A percentile compares a stretch with the other conserved stretches of the same genome.
Conservation (phyloP, 2,329 filamentous ascomycete species). For the Zasmidium citrigriseum region DNA sequence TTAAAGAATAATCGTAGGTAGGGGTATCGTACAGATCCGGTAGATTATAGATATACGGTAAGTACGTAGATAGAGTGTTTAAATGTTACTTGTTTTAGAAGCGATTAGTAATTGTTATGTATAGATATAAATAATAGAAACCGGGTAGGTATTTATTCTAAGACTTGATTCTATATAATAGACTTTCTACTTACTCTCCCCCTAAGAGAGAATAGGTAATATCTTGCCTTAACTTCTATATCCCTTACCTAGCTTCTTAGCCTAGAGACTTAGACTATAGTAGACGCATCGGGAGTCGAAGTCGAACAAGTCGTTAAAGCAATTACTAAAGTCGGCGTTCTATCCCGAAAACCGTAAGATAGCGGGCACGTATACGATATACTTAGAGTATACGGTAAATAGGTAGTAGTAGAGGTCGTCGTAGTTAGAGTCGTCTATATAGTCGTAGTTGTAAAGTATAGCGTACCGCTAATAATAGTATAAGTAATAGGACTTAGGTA, state of each 20-base stretch:
- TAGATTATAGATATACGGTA: constrained; percentile 15
- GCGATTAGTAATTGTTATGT: neutral
- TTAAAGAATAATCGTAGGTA: constrained; percentile 19
- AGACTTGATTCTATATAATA: too few relatives aligned
- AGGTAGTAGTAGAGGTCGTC: neutral
- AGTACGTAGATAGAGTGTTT: constrained; percentile 17
- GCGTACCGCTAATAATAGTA: neutral
- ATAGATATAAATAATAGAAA: neutral
- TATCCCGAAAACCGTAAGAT: neutral
- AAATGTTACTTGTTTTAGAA: constrained; percentile 12
- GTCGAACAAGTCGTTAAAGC: neutral
- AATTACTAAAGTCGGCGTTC: neutral
- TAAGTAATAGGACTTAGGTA: neutral
- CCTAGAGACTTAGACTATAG: neutral
- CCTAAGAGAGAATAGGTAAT: too few relatives aligned
- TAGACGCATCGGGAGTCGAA: neutral
- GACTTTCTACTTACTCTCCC: too few relatives aligned
- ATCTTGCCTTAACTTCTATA: too few relatives aligned
- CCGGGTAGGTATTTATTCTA: too few relatives aligned
- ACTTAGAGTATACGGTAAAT: neutral
- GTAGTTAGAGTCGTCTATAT: neutral
- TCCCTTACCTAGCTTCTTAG: too few relatives aligned
- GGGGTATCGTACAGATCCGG: constrained; percentile 7
- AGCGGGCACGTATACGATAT: neutral
- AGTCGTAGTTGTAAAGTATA: neutral